phyloP scores from a whole-genome alignment of 805 yeast genomes.

The Ascoidea asiatica region DNA sequence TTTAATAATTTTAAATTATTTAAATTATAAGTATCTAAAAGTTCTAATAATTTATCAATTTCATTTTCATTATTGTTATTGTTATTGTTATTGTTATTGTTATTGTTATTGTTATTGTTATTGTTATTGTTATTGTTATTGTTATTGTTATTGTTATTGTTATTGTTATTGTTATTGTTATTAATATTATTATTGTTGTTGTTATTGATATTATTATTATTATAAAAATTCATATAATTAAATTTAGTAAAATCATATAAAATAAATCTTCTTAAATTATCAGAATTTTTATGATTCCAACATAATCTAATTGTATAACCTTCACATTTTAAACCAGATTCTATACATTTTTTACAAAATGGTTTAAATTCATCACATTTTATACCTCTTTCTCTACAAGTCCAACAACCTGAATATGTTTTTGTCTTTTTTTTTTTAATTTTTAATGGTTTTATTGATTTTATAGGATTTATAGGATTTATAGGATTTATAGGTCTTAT shows the following conservation, averaged over 20 bases:
- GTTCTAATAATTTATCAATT: too few relatives aligned
- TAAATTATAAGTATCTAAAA: too few relatives aligned
- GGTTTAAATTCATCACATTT: slow-evolving; percentile 71
- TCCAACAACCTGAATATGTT: slow-evolving; percentile 80
- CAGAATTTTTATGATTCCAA: slow-evolving; percentile 28
- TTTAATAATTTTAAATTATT: too few relatives aligned
- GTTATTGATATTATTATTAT: neutral
- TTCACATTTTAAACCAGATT: slow-evolving; percentile 55
- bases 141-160: too few relatives aligned
- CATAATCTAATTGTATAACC: slow-evolving; percentile 75
- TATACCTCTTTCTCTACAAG: slow-evolving; percentile 70
- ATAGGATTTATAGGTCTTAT: too few relatives aligned
- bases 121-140: neutral
- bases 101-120: too few relatives aligned
- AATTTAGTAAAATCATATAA: too few relatives aligned
- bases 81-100: neutral
- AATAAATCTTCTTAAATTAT: neutral
- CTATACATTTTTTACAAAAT: slow-evolving; percentile 53
- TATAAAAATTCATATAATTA: too few relatives aligned
- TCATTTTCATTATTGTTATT: neutral
- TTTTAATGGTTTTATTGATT: neutral
- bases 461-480: too few relatives aligned
- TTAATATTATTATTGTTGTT: neutral
- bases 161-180: too few relatives aligned
- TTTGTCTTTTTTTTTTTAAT: slow-evolving; percentile 31